Evolutionary conservation across 148 eudicot species (phyloP), one percentile per base, ranked within the genome.

Genomic region (Rhododendron mucronatum): DNA sequence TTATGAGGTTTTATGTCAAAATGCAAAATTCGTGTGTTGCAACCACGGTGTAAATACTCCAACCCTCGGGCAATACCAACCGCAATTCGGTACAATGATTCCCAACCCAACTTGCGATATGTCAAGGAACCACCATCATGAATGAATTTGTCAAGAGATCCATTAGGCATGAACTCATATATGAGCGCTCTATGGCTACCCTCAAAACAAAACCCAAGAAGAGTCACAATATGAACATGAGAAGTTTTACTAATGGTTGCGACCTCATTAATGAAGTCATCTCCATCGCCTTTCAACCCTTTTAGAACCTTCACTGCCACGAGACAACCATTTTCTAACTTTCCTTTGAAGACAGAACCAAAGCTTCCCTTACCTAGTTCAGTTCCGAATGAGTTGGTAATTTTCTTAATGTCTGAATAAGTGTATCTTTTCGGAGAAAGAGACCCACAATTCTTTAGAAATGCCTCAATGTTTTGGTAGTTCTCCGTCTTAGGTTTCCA

Each of bases 201-300:
- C 45, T 81, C 83, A 0, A 81, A 51, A 33, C 83, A 81, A 3
- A 81, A 81, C n/a, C 83, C 83, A 1, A 81, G 65, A 53, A 81
- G 83, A 81, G 65, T 84, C 48, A 88, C 90, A 30, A 88, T 83
- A 47, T 88, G 83, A 14, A 88, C 81, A 48, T 88, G 89, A 57
- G 86, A 88, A 77, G 85, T 88, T 61, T 80, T 82, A 39, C 86
- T 69, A 75, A 88, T 86, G 26, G 84, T 85, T 20, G 87, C 86
- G 0, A 88, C 90, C 73, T 88, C 90, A 57, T 86, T 86, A 16
- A 88, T 79, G 79, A 88, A 88, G 0, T 88, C 90, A 41, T 78
- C 86, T 26, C 86, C 88, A 41, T 63, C 67, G 9, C 82, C 88
- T 41, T 86, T 83, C 3, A n/a, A 10, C 18, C 35, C 53, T 7